A percentile compares a stretch with the other conserved stretches of the same genome.
phyloP scores from a whole-genome alignment of 805 yeast species.

The Cyberlindnera veronae region DNA sequence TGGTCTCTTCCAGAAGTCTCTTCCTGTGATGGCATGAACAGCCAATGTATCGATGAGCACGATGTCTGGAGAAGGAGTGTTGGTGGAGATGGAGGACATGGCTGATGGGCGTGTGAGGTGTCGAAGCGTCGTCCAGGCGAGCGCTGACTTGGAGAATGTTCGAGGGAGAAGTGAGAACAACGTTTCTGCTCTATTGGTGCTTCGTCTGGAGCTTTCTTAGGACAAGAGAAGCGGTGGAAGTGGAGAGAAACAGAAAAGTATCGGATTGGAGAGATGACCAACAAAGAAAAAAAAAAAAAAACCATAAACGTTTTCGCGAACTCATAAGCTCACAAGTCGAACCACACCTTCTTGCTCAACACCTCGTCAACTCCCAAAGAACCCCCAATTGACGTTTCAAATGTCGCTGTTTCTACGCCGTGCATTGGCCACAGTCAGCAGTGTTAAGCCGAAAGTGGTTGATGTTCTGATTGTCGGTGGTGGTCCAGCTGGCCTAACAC shows the following conservation, averaged over 20 bases:
- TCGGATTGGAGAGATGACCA: too few species aligned
- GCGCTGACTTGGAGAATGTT: neutral
- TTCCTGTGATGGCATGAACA: slow-evolving; percentile 62
- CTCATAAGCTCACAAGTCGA: too few species aligned
- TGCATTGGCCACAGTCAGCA: slow-evolving; percentile 20
- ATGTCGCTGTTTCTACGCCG: slow-evolving; percentile 25
- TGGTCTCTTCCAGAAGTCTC: slow-evolving; percentile 70
- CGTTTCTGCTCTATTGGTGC: slow-evolving; percentile 1
- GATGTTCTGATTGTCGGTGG: slow-evolving; percentile 93
- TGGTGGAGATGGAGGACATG: neutral
- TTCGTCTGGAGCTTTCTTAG: too few species aligned
- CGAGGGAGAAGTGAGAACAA: neutral
- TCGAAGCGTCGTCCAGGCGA: neutral
- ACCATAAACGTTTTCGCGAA: neutral
- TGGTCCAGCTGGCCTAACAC: slow-evolving; percentile 93
- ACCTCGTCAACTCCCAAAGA: too few species aligned
- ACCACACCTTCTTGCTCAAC: neutral
- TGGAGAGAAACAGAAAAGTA: too few species aligned
- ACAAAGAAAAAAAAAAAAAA: neutral
- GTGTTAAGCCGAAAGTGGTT: slow-evolving; percentile 26
- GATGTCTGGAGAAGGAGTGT: slow-evolving; percentile 12
- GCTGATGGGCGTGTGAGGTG: neutral
- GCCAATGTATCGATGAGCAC: slow-evolving; percentile 42
- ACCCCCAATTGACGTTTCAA: too few species aligned
- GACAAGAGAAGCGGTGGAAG: too few species aligned